phyloP scores from a whole-genome alignment of 345 rosid species.

The Draba incana region DNA sequence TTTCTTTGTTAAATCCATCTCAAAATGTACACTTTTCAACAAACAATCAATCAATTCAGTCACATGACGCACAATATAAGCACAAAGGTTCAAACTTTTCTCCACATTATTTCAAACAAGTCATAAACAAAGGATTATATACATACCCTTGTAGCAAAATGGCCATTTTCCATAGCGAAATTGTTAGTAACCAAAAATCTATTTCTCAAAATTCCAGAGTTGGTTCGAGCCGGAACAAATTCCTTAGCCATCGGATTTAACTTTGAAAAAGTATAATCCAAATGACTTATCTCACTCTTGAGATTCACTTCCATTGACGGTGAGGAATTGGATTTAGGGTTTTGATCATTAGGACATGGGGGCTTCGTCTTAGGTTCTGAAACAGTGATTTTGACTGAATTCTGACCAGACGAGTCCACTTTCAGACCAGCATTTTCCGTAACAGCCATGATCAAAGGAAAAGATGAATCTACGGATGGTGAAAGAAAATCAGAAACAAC shows the following conservation, averaged over 20 bases:
- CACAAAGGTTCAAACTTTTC: no score
- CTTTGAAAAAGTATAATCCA: constrained; percentile 56
- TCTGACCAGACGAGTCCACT: constrained; percentile 59
- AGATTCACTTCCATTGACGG: constrained; percentile 11
- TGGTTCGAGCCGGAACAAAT: constrained; percentile 59
- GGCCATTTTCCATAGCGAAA: constrained; percentile 56
- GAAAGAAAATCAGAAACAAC: background rate
- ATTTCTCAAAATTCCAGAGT: constrained; percentile 42
- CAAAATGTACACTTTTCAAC: no score
- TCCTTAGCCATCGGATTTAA: constrained; percentile 87
- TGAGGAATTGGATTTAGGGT: constrained; percentile 41
- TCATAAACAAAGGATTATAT: background rate
- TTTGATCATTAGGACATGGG: constrained; percentile 49
- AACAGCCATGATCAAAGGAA: constrained; percentile 65
- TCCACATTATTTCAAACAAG: no score
- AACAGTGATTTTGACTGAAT: constrained; percentile 48
- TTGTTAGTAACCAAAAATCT: constrained; percentile 40
- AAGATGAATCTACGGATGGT: constrained; percentile 16
- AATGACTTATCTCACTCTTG: constrained; percentile 65
- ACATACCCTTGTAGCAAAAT: constrained; percentile 66
- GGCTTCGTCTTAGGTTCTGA: constrained; percentile 44
- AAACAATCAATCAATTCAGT: no score
- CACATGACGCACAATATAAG: no score
- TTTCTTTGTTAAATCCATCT: no score
- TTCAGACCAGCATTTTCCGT: constrained; percentile 73